A percentile compares a stretch with the other conserved stretches of the same genome.
Conservation (phyloP, 176 grass and related monocot species). For the Paspalum notatum region DNA sequence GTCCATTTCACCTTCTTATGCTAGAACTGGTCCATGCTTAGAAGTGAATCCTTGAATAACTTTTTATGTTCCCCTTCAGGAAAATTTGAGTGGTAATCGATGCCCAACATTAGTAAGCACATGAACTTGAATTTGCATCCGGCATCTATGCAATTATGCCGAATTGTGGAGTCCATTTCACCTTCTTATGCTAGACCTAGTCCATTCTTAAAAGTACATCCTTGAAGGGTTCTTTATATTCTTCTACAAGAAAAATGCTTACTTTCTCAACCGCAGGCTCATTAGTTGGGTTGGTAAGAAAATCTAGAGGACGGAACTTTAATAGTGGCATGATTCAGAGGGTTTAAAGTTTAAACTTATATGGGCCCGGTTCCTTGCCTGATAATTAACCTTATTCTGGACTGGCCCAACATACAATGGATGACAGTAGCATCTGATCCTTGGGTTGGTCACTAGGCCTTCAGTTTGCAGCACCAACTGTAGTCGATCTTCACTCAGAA, state of each 20-base stretch:
- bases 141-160: neutral
- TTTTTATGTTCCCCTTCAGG: too few relatives aligned
- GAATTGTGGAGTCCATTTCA: constrained; percentile 3
- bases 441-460: constrained; percentile 38
- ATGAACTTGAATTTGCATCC: neutral
- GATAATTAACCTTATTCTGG: constrained; percentile 48
- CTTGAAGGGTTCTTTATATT: constrained; percentile 1
- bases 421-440: constrained; percentile 60
- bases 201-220: neutral
- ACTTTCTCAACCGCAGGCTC: constrained; percentile 15
- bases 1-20: neutral
- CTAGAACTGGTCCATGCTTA: too few relatives aligned
- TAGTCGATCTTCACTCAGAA: constrained; percentile 51
- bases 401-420: constrained; percentile 45
- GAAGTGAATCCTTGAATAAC: too few relatives aligned
- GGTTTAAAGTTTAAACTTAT: constrained; percentile 34
- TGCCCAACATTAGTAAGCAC: neutral
- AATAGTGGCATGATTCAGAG: constrained; percentile 25
- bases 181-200: neutral
- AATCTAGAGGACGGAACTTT: constrained; percentile 10
- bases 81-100: neutral
- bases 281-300: constrained; percentile 12
- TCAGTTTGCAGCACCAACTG: constrained; percentile 50
- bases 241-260: constrained; percentile 6
- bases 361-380: constrained; percentile 32